These are phyloP conservation scores for Aspergillus ibericus DNA, from an alignment of 2,329 filamentous ascomycete genomes.

Conservation along the genomic window DNA sequence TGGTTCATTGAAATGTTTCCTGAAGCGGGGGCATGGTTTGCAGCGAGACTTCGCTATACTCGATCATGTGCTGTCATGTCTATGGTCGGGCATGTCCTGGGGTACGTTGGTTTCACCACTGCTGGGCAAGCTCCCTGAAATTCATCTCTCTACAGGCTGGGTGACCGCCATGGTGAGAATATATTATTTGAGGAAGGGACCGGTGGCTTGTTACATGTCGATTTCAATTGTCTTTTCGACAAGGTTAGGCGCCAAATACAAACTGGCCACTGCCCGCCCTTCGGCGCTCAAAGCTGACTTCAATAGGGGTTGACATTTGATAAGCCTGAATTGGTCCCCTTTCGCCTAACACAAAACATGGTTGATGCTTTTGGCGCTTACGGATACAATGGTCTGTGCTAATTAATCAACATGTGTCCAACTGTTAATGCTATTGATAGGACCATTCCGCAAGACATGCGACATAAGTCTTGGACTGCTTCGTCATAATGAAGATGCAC, in stretches of 20 bases:
- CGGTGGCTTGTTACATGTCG: constrained; percentile 93
- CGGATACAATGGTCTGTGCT: constrained; percentile 69
- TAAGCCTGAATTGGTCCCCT: constrained; percentile 91
- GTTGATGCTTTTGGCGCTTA: constrained; percentile 94
- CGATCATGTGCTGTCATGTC: constrained; percentile 97
- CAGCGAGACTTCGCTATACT: constrained; percentile 83
- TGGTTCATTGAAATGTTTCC: constrained; percentile 98
- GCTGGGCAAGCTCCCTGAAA: constrained; percentile 5
- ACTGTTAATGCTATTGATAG: constrained; percentile 22
- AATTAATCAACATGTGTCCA: neutral
- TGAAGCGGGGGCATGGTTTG: constrained; percentile 89
- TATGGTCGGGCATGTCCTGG: constrained; percentile 96
- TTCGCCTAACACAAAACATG: constrained; percentile 98
- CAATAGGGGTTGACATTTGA: constrained; percentile 77
- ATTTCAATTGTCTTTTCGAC: constrained; percentile 99
- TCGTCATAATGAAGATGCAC: constrained; percentile 87
- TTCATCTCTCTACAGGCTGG: constrained; percentile 55
- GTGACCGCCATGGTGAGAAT: constrained; percentile 96
- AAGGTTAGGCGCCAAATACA: constrained; percentile 52
- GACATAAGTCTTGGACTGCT: constrained; percentile 84
- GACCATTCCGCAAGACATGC: constrained; percentile 85
- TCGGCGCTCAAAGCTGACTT: constrained; percentile 6
- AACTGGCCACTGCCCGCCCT: neutral
- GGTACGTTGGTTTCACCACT: constrained; percentile 34
- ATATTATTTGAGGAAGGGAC: constrained; percentile 91